Conservation (phyloP, 495 filamentous ascomycete species). For the Hypoxylon rickii region DNA sequence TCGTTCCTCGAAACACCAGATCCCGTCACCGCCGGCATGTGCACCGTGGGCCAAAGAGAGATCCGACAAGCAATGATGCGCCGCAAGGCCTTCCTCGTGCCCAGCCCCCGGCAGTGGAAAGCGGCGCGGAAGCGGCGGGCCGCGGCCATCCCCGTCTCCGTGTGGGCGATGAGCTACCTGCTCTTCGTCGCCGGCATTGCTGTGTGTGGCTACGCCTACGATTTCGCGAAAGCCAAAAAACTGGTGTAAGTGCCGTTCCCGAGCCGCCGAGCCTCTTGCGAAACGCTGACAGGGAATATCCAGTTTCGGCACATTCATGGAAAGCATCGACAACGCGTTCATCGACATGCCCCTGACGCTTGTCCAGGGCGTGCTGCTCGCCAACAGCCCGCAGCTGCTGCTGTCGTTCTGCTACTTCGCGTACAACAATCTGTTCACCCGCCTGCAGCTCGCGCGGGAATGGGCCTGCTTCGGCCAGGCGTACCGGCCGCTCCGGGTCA, state of each 20-base stretch:
- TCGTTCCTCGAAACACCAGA: conserved; percentile 54
- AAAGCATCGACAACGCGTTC: conserved; percentile 26
- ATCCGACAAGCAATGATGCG: conserved; percentile 19
- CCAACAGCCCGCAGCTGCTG: conserved; percentile 50
- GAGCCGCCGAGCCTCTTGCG: background rate
- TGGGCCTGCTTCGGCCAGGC: conserved; percentile 27
- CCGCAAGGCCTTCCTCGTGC: background rate
- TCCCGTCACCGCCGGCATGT: conserved; percentile 40
- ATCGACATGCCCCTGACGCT: conserved; percentile 7
- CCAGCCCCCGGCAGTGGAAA: conserved; percentile 18
- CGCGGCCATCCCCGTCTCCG: conserved; percentile 8
- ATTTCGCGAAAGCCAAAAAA: background rate
- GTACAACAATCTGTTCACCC: conserved; percentile 33
- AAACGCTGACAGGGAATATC: background rate
- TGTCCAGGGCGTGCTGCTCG: conserved; percentile 34
- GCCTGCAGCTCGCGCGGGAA: conserved; percentile 30
- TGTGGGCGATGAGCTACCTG: conserved; percentile 30
- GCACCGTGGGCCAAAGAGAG: conserved; percentile 28
- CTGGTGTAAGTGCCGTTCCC: conserved; percentile 6
- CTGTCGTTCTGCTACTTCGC: conserved; percentile 50
- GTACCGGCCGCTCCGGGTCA: conserved; percentile 53
- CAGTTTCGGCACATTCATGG: conserved; percentile 25
- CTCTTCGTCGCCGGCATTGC: conserved; percentile 19
- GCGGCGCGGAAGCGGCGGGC: background rate
- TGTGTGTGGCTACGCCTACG: conserved; percentile 6